Conservation (phyloP, 768 basidiomycete genomes). For the Royoungia palumana region DNA sequence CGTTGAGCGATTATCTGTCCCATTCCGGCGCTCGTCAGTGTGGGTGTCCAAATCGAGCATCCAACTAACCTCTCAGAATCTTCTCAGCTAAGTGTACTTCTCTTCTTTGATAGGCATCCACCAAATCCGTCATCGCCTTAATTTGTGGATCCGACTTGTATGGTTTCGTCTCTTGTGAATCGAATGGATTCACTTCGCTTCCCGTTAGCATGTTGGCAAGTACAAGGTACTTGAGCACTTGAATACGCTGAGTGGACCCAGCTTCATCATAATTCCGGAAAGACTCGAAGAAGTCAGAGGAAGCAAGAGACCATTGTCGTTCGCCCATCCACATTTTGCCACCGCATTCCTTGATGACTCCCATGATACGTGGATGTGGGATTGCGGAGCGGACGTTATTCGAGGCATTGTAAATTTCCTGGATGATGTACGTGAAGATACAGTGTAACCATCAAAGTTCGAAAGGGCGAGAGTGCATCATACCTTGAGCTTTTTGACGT, state of each 20-base stretch:
- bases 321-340: conserved; percentile 99
- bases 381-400: conserved; percentile 93
- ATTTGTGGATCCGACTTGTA: conserved; percentile 95
- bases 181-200: conserved; percentile 98
- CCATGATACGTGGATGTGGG: conserved; percentile 97
- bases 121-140: conserved; percentile 96
- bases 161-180: conserved; percentile 99
- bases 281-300: conserved; percentile 98
- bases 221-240: conserved; percentile 97
- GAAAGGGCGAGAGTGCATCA: not conserved
- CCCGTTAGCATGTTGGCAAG: conserved; percentile 98
- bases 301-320: conserved; percentile 97
- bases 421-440: conserved; percentile 6
- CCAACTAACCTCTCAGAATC: conserved; percentile 73
- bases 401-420: conserved; percentile 98
- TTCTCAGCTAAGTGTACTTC: conserved; percentile 98
- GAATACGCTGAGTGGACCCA: conserved; percentile 92
- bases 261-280: conserved; percentile 99
- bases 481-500: conserved; percentile 95
- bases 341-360: conserved; percentile 98
- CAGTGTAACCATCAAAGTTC: not conserved
- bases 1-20: conserved; percentile 82
- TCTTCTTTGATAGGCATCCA: conserved; percentile 92
- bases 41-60: not conserved
- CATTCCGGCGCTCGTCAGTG: conserved; percentile 3